Base-by-base conservation (phyloP, 805 yeast species). In the Suhomyces faveliae region DNA sequence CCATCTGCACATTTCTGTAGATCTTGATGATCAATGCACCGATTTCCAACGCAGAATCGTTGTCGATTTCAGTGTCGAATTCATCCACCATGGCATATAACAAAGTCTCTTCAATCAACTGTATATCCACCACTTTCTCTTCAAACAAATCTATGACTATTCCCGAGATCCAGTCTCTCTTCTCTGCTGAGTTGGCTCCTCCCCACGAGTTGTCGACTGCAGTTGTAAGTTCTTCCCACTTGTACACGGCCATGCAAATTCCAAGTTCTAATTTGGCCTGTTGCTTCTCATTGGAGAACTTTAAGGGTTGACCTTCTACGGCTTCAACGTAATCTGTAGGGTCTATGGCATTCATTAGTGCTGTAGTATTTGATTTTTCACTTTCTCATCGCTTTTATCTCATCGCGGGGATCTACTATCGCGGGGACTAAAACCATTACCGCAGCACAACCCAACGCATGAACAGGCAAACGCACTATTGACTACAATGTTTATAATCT, bases 201-300 rank as follows among this genome's bases (percentile, higher is more conserved):
- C 99, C 99, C 98, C 99, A 94, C 24, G 77, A 73, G 63, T 88
- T 89, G 5, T 82, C 95, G 8, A 94, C 98, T 0, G 99, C 99
- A 1, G 87, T 85, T 41, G 80, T 77, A 44, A 94, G 71, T 20
- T 87, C 90, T 50, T 90, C 94, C 99, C 99, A 94, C 49, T 79
- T 77, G 64, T 91, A 82, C n/a, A 94, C 68, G 29, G 87, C 83
- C 96, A 91, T 87, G 24, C 96, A 85, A 1, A 89, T 91, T 9
- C 97, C 99, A 11, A 94, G 77, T 67, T 92, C 98, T 61, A 94
- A 90, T 53, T 87, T 83, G 13, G 87, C 89, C 66, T 87, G 96
- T 55, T 83, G 87, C 56, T 78, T 80, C 46, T 79, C 85, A 53
- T 86, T 81, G 5, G 58, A 53, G 51, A 83, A 82, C 29, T 56